phyloP scores from a whole-genome alignment of 140 eudicot genomes.

The Cichorium intybus region DNA sequence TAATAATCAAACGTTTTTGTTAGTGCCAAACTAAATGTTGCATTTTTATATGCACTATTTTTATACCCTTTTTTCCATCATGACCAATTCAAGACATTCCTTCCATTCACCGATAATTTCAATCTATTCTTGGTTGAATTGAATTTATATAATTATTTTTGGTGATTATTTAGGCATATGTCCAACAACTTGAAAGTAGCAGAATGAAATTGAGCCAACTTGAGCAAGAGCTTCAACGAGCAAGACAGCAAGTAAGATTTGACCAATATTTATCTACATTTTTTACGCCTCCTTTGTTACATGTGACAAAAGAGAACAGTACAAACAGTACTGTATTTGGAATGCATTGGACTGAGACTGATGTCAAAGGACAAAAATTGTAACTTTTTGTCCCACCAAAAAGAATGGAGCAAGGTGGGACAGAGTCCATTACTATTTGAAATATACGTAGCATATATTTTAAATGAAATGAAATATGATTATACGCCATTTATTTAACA shows the following conservation, averaged over 20 bases:
- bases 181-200: slow-evolving; percentile 87
- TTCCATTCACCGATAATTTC: background rate
- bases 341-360: too few species aligned
- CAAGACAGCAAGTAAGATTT: slow-evolving; percentile 76
- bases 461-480: too few species aligned
- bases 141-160: background rate
- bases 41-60: background rate
- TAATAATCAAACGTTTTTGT: background rate
- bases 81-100: background rate
- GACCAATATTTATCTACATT: slow-evolving; percentile 1
- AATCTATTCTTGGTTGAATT: background rate
- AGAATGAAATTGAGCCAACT: slow-evolving; percentile 84
- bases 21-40: slow-evolving; percentile 1
- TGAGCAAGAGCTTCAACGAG: slow-evolving; percentile 89
- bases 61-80: background rate
- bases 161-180: slow-evolving; percentile 60
- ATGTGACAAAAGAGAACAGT: background rate
- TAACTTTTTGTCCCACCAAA: too few species aligned
- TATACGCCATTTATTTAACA: too few species aligned
- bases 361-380: too few species aligned
- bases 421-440: too few species aligned
- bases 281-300: too few species aligned
- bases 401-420: background rate
- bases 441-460: too few species aligned
- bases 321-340: background rate